These are phyloP conservation scores for Hypomyces perniciosus DNA, from an alignment of 2,329 filamentous ascomycete genomes.

Conservation along the genomic window DNA sequence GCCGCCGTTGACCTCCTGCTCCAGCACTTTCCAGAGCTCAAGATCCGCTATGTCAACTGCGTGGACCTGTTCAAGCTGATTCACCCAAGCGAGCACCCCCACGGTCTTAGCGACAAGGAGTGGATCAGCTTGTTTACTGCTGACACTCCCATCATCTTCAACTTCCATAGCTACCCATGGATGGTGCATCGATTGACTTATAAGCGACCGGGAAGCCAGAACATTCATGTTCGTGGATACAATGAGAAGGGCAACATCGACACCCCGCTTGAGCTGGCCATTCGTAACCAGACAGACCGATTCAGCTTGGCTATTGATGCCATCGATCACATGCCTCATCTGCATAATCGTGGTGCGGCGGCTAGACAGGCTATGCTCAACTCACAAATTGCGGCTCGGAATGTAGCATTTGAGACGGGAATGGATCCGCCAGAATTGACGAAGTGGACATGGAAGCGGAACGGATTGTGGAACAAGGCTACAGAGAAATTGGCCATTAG, in stretches of 20 bases:
- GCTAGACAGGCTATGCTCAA: slow-evolving; percentile 60
- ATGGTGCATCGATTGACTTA: slow-evolving; percentile 72
- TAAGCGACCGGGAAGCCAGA: slow-evolving; percentile 61
- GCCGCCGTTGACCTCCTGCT: slow-evolving; percentile 69
- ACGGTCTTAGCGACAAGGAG: slow-evolving; percentile 61
- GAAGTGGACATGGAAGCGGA: slow-evolving; percentile 59
- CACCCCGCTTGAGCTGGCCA: slow-evolving; percentile 71
- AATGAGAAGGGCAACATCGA: slow-evolving; percentile 82
- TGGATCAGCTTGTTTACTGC: slow-evolving; percentile 66
- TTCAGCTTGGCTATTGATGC: slow-evolving; percentile 73
- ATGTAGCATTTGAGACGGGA: slow-evolving; percentile 62
- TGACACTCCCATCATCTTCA: slow-evolving; percentile 70
- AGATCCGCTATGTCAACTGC: slow-evolving; percentile 73
- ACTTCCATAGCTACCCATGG: slow-evolving; percentile 81
- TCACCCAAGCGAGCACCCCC: slow-evolving; percentile 62
- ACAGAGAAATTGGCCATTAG: slow-evolving; percentile 5
- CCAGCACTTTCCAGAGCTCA: slow-evolving; percentile 64
- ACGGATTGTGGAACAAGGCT: slow-evolving; percentile 29
- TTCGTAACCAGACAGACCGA: slow-evolving; percentile 70
- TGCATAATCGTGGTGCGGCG: slow-evolving; percentile 58
- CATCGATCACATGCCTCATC: slow-evolving; percentile 58
- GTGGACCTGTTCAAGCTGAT: slow-evolving; percentile 79
- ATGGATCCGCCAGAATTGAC: slow-evolving; percentile 61
- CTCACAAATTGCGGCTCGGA: slow-evolving; percentile 56
- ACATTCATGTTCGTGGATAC: slow-evolving; percentile 72